phyloP scores from a whole-genome alignment of 768 basidiomycete genomes.

The Lentinus brumalis region DNA sequence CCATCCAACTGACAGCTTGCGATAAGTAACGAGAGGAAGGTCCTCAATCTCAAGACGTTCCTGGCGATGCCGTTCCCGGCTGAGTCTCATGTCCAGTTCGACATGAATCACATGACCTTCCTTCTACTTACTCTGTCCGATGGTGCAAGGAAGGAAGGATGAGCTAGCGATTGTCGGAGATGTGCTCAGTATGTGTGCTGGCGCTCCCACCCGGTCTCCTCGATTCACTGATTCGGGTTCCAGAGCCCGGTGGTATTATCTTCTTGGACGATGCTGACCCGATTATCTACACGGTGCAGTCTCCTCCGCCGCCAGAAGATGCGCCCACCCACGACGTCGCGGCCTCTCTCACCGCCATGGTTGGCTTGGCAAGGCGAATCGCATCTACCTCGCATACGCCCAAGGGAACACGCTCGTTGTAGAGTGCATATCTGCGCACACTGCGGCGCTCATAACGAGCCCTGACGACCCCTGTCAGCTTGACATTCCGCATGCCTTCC shows the following conservation, averaged over 20 bases:
- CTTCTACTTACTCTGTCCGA: conserved; percentile 19
- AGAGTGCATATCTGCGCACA: conserved; percentile 9
- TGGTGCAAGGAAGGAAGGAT: conserved; percentile 14
- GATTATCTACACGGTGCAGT: neutral
- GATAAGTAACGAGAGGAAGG: conserved; percentile 20
- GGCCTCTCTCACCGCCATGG: conserved; percentile 1
- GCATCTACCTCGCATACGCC: conserved; percentile 13
- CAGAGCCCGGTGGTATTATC: conserved; percentile 12
- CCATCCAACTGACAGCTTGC: conserved; percentile 16
- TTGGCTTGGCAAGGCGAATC: conserved; percentile 18
- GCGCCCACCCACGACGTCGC: conserved; percentile 9
- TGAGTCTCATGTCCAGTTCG: conserved; percentile 17
- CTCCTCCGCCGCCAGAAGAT: neutral
- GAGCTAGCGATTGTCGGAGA: conserved; percentile 10
- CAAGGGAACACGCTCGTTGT: conserved; percentile 8
- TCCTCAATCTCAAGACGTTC: conserved; percentile 20
- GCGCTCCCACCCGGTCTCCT: no score
- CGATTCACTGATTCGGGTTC: neutral
- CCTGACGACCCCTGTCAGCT: neutral
- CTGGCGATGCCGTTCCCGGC: conserved; percentile 18
- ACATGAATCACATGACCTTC: conserved; percentile 22
- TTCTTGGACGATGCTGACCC: conserved; percentile 11
- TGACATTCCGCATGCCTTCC: conserved; percentile 5
- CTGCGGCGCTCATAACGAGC: neutral
- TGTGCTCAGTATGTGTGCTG: conserved; percentile 13